A percentile compares a stretch with the other conserved stretches of the same genome.
These are phyloP conservation scores for Corylus heterophylla DNA, from an alignment of 306 rosid species.

Conservation along the genomic window DNA sequence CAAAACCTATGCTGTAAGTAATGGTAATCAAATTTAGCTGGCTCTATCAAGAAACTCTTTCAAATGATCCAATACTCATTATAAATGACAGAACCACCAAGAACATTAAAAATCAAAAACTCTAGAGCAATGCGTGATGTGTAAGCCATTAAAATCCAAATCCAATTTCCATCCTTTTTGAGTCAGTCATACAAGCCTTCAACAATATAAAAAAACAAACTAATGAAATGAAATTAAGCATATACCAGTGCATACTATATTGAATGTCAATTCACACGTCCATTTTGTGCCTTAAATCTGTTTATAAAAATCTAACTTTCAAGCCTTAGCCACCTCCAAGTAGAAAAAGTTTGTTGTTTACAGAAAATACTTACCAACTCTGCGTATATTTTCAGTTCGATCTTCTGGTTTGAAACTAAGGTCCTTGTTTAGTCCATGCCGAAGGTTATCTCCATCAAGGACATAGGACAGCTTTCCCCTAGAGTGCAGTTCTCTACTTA, in stretches of 20 bases:
- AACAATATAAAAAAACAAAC: neutral
- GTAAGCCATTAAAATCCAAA: neutral
- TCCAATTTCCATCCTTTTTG: neutral
- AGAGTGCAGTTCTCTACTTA: constrained; percentile 60
- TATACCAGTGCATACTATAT: neutral
- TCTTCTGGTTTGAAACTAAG: constrained; percentile 76
- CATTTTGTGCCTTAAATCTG: neutral
- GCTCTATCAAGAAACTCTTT: neutral
- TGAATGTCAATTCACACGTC: neutral
- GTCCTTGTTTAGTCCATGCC: constrained; percentile 81
- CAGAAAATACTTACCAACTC: constrained; percentile 61
- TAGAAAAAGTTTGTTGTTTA: constrained; percentile 12
- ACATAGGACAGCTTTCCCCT: constrained; percentile 73
- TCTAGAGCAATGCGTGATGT: neutral
- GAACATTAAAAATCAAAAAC: neutral
- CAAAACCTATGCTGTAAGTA: neutral
- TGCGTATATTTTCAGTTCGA: constrained; percentile 79
- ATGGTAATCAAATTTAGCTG: neutral
- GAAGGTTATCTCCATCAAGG: constrained; percentile 90
- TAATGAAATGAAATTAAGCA: neutral
- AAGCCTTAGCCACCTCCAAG: constrained; percentile 8
- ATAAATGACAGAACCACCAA: neutral
- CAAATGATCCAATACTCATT: neutral
- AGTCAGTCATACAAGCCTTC: neutral
- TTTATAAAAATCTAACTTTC: neutral